Base-by-base conservation (phyloP, 2,329 filamentous ascomycete species). In the Ascocoryne sarcoides region DNA sequence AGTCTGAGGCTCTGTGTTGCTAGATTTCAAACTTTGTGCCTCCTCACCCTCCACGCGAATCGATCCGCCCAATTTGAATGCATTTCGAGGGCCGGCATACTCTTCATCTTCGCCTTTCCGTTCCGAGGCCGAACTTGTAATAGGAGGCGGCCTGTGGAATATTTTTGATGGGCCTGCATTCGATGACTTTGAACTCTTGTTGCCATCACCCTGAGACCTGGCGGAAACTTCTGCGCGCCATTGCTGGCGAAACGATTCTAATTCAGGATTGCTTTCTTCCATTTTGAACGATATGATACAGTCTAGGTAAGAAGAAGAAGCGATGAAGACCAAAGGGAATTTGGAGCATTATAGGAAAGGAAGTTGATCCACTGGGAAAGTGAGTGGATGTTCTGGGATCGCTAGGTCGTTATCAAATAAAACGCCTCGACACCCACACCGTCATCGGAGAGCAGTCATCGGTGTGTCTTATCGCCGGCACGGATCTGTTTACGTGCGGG, bases 211-310 rank as follows among this genome's bases (percentile, higher is more conserved):
- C 20, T 55, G 48, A n/a, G 46, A 30, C 43, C 41, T 54, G 19
- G 55, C 54, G 3, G 55, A 55, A 12, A 61, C 56, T 48, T 95
- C 89, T 52, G 86, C 82, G 44, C 78, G 77, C 89, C 89, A 95
- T 69, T 87, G 74, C 56, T 77, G 75, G 50, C 90, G 81, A 65
- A 95, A 95, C 33, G 75, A 80, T 62, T 94, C 86, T 45, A 95
- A 75, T 62, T 94, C 88, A 37, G 80, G 71, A 59, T 76, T 71
- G 35, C 71, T 62, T 41, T 68, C 63, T 50, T 66, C 58, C 56
- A 58, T 58, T 7, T 7, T 26, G 23, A 12, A 12, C 12, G 12
- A 12, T 26, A 12, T 7, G 7, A 12, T 26, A 26, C 23, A 26
- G 12, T 26, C 23, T 26, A 26, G 23, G 23, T n/a, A n/a, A 26